Evolutionary conservation across 73 alveolate species (phyloP), one percentile per base, ranked within the genome.

Genomic region (Uronychia setigera): DNA sequence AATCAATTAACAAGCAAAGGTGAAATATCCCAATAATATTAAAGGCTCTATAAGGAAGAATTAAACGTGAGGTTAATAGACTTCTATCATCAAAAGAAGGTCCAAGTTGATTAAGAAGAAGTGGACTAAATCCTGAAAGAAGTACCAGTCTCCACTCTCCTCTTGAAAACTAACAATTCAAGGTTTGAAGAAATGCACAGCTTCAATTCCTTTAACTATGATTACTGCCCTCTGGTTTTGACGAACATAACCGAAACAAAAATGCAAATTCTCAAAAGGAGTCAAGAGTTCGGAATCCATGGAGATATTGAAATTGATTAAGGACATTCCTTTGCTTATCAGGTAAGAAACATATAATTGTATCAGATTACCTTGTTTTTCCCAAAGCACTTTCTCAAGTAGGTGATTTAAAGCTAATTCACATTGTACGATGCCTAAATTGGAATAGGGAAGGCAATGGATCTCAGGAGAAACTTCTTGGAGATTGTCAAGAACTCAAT

Each of bases 281-380:
- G 79, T 29, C 30, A 78, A 26, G 58, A 58, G 27, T 83, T 31
- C 76, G 90, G 90, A 9, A 83, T 83, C n/a, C 79, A 83, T 33
- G 90, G 90, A 14, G 90, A 83, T 31, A 26, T 83, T 27, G 84
- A 83, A 32, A 83, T 83, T 9, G 90, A 83, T 33, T 60, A 59
- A 27, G 90, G 90, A 26, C 90, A 83, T 57, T 83, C 90, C 26
- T 83, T 83, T 34, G 90, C 90, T 1, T 83, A 83, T 29, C 19
- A 46, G 67, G 67, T 46, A 19, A 19, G 67, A 19, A 46, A 46
- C 5, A 11, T 46, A 11, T 46, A 19, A 46, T 19, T 19, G n/a
- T n/a, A n/a, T 19, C 60, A 80, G 31, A 74, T 83, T 29, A 74
- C 76, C 58, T 74, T 83, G 0, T 83, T 83, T 76, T 83, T 83